Evolutionary conservation across 371 early-diverging fungal genomes (phyloP), one percentile per base, ranked within the genome.

Genomic region (Mortierella sp.): DNA sequence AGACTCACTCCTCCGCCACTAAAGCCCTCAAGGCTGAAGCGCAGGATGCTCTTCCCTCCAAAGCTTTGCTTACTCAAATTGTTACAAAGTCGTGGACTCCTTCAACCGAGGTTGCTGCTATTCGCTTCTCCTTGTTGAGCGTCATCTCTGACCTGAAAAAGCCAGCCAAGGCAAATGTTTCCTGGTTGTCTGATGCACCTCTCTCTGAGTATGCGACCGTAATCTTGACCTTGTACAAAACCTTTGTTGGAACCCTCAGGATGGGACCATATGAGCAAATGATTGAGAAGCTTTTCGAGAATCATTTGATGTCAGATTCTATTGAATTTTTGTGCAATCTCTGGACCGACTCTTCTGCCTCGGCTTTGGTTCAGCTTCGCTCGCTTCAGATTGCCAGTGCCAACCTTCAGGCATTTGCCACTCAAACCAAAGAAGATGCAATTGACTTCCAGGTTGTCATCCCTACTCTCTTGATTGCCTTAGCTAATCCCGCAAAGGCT

Each of bases 371-470:
- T 22, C 85, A 86, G 37, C 84, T 90, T 6, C 92, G 91, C 37
- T 83, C 91, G 1, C 81, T 94, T 40, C 89, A 93, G 67, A 85
- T 93, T 23, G 87, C 92, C 35, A 83, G 85, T 43, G 86, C 89
- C 6, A 89, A 89, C 45, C 82, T 94, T 28, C 61, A 77, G 5
- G 86, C 88, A 2, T 86, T 87, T 64, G 76, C 83, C 7, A 63
- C 69, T 7, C 81, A 70, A 19, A 67, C 76, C 8, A 68, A 66
- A 1, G 35, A 70, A 23, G 64, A 80, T 37, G 74, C 75, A 6
- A 49, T 76, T 28, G 98, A 96, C 75, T 94, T 89, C 84, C 97
- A 97, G 84, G 85, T 95, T n/a, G 61, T 93, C 32, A 73, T 96
- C 1, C 96, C 97, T 10, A 82, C 87, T 1, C 71, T 96, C n/a